phyloP scores from a whole-genome alignment of 768 basidiomycete species.

The Macrocybe gigantea region DNA sequence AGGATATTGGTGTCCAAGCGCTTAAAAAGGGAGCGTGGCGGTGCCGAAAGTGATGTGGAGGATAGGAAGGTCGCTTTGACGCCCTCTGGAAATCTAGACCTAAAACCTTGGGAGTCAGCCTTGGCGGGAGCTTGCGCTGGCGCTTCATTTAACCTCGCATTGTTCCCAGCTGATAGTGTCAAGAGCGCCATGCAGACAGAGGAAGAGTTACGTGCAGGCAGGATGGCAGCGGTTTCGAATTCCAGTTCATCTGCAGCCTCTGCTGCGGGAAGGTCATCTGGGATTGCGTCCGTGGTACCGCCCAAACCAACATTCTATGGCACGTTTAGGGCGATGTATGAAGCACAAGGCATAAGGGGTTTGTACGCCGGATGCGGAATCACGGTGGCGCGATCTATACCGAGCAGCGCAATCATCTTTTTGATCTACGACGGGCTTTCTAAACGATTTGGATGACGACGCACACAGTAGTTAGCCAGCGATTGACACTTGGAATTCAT shows the following conservation, averaged over 20 bases:
- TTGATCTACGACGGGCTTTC: constrained; percentile 77
- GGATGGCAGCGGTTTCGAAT: not conserved
- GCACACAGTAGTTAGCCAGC: not conserved
- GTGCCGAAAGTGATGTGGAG: not conserved
- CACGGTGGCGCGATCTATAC: constrained; percentile 75
- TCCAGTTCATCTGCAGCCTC: too few species aligned
- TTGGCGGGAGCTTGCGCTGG: constrained; percentile 83
- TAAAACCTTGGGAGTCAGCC: constrained; percentile 81
- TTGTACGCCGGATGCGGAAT: constrained; percentile 88
- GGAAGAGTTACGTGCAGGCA: constrained; percentile 66
- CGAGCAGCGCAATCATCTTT: constrained; percentile 87
- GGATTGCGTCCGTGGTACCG: constrained; percentile 7
- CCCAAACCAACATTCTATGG: constrained; percentile 43
- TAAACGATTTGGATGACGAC: constrained; percentile 27
- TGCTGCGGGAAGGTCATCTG: too few species aligned
- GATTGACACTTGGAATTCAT: not conserved
- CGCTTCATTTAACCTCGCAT: constrained; percentile 76
- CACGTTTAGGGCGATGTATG: constrained; percentile 67
- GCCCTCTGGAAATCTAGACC: constrained; percentile 34
- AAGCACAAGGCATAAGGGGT: constrained; percentile 65
- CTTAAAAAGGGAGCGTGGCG: constrained; percentile 4
- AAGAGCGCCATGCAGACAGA: constrained; percentile 95
- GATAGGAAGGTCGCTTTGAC: constrained; percentile 6
- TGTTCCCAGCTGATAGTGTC: constrained; percentile 93
- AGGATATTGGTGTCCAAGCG: constrained; percentile 52